Evolutionary conservation across 768 basidiomycete genomes (phyloP).

Genomic region (Lactarius hatsudake): DNA sequence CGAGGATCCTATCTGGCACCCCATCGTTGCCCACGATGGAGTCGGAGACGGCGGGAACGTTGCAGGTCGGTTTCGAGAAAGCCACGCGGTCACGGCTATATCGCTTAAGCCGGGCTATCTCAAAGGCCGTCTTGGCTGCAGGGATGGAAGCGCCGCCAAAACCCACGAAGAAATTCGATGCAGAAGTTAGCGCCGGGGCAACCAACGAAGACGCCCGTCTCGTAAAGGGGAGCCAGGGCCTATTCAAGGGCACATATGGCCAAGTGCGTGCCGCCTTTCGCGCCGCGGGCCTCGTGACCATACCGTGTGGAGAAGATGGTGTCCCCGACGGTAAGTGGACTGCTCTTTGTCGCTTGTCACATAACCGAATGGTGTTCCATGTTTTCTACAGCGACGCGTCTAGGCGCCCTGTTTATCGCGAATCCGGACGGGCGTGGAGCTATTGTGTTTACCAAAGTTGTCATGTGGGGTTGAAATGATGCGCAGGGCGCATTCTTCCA

Average conservation of each 20-base stretch:
- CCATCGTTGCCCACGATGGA: conserved; percentile 1
- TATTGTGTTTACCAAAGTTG: conserved; percentile 28
- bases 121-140: conserved; percentile 27
- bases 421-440: conserved; percentile 24
- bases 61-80: conserved; percentile 17
- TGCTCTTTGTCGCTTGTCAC: conserved; percentile 6
- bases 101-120: conserved; percentile 26
- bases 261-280: conserved; percentile 29
- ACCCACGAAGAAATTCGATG: conserved; percentile 17
- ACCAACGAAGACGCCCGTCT: neutral
- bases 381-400: conserved; percentile 19
- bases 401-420: conserved; percentile 29
- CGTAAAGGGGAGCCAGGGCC: conserved; percentile 13
- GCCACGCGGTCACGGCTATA: conserved; percentile 18
- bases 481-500: neutral
- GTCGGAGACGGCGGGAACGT: conserved; percentile 2
- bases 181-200: conserved; percentile 11
- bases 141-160: conserved; percentile 27
- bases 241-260: conserved; percentile 29
- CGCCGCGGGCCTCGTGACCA: conserved; percentile 27
- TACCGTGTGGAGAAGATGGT: conserved; percentile 26
- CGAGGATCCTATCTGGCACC: conserved; percentile 12
- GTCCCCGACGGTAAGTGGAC: conserved; percentile 23
- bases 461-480: conserved; percentile 26
- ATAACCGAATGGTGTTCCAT: conserved; percentile 4